These are phyloP conservation scores for Quercus berberidifolia DNA, from an alignment of 306 rosid genomes.

Conservation along the genomic window DNA sequence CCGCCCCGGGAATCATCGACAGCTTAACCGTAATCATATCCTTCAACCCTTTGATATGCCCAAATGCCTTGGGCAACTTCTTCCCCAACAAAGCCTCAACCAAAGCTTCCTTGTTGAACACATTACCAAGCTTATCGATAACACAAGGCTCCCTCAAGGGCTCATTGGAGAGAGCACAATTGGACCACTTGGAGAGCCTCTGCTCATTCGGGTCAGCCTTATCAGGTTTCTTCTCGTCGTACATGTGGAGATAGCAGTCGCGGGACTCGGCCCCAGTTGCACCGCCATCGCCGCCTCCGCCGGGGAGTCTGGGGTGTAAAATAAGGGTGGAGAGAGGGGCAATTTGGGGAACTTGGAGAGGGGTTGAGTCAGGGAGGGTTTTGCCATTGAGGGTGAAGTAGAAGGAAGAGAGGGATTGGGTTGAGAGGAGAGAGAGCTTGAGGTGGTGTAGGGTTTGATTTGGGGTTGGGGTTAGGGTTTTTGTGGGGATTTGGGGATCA, in stretches of 20 bases:
- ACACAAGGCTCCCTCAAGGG: constrained; percentile 89
- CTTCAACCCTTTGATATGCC: constrained; percentile 79
- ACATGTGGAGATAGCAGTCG: constrained; percentile 94
- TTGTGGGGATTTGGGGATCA: constrained; percentile 40
- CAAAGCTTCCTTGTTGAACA: constrained; percentile 74
- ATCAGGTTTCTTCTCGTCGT: constrained; percentile 84
- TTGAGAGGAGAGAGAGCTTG: constrained; percentile 42
- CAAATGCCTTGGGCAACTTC: constrained; percentile 88
- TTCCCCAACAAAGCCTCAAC: constrained; percentile 80
- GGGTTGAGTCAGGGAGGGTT: constrained; percentile 45
- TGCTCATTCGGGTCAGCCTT: constrained; percentile 89
- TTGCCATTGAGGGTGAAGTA: constrained; percentile 76
- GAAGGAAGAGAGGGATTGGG: constrained; percentile 27
- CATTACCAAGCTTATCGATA: constrained; percentile 72
- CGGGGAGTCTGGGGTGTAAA: constrained; percentile 51
- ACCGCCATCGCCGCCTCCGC: constrained; percentile 95
- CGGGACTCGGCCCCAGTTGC: constrained; percentile 97
- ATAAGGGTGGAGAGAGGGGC: constrained; percentile 59
- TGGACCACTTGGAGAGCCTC: constrained; percentile 80
- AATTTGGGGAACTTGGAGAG: constrained; percentile 29
- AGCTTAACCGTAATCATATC: constrained; percentile 71
- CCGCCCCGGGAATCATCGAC: constrained; percentile 38
- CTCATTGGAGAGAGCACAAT: constrained; percentile 76
- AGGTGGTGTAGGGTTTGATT: constrained; percentile 49
- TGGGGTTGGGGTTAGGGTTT: constrained; percentile 31